These are phyloP conservation scores for Jackrogersella minutella DNA, from an alignment of 495 filamentous ascomycete genomes.

Conservation along the genomic window DNA sequence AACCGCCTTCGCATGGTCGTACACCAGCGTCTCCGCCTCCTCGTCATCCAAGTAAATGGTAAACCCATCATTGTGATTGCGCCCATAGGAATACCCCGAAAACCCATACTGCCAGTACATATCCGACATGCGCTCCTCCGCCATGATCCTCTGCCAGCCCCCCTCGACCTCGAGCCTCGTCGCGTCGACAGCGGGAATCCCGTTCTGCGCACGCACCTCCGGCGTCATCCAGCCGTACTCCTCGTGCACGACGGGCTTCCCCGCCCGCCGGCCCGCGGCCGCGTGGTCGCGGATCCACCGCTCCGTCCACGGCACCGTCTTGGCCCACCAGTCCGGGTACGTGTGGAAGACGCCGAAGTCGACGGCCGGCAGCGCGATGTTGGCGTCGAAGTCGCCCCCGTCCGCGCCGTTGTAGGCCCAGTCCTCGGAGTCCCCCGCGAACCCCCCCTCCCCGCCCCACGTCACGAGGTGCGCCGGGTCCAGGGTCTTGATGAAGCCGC, in stretches of 20 bases:
- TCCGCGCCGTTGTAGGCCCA: slow-evolving; percentile 58
- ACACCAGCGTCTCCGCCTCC: slow-evolving; percentile 65
- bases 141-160: slow-evolving; percentile 63
- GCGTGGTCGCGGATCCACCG: slow-evolving; percentile 67
- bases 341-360: slow-evolving; percentile 73
- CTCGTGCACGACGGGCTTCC: slow-evolving; percentile 70
- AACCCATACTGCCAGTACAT: slow-evolving; percentile 73
- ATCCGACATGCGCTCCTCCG: slow-evolving; percentile 62
- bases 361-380: slow-evolving; percentile 58
- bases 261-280: slow-evolving; percentile 57
- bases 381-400: slow-evolving; percentile 66
- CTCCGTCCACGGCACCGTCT: slow-evolving; percentile 52
- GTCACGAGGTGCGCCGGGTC: slow-evolving; percentile 74
- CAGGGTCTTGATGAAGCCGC: slow-evolving; percentile 68
- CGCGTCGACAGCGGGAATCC: slow-evolving; percentile 13
- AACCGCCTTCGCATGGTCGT: slow-evolving; percentile 63
- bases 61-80: slow-evolving; percentile 63
- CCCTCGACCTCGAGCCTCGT: slow-evolving; percentile 55
- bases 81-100: slow-evolving; percentile 55
- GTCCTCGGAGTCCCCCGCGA: slow-evolving; percentile 18
- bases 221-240: slow-evolving; percentile 54
- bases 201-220: slow-evolving; percentile 32
- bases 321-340: slow-evolving; percentile 60
- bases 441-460: slow-evolving; percentile 66
- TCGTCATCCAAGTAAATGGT: slow-evolving; percentile 65